Evolutionary conservation across 202 grass and related monocot genomes (phyloP).

Genomic region (Eragrostis tef): DNA sequence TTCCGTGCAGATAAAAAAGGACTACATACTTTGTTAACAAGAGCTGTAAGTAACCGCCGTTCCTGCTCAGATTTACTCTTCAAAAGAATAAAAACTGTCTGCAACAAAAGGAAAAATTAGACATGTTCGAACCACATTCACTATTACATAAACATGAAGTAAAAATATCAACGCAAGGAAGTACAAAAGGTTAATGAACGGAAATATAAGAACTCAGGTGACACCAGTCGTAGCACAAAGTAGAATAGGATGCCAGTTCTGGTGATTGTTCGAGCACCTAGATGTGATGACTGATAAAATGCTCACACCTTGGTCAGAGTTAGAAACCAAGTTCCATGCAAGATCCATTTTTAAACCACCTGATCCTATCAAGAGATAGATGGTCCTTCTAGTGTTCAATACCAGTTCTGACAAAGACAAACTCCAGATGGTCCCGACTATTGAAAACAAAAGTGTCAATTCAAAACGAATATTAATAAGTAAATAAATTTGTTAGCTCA

Average conservation of each 20-base stretch:
- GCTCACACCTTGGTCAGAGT: neutral
- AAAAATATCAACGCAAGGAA: slow-evolving; percentile 27
- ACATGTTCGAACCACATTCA: slow-evolving; percentile 16
- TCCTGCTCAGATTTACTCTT: slow-evolving; percentile 96
- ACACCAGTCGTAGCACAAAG: slow-evolving; percentile 18
- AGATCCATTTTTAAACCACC: slow-evolving; percentile 17
- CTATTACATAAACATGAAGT: slow-evolving; percentile 12
- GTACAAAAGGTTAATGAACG: neutral
- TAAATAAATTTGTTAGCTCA: neutral
- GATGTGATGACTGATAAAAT: slow-evolving; percentile 1
- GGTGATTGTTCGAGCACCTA: neutral
- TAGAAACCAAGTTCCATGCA: slow-evolving; percentile 13
- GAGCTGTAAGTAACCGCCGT: slow-evolving; percentile 80
- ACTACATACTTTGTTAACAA: slow-evolving; percentile 93
- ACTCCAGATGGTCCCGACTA: slow-evolving; percentile 25
- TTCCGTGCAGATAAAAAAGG: slow-evolving; percentile 21
- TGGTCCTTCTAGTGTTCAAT: neutral
- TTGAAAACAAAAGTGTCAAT: slow-evolving; percentile 9
- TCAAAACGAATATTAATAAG: neutral
- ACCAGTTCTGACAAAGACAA: neutral
- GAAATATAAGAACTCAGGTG: neutral
- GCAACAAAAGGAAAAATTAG: slow-evolving; percentile 48
- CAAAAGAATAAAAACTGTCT: slow-evolving; percentile 84
- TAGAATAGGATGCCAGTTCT: slow-evolving; percentile 3
- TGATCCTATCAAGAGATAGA: neutral